phyloP scores from a whole-genome alignment of 2,329 filamentous ascomycete species.

The Lasiodiplodia sp. region DNA sequence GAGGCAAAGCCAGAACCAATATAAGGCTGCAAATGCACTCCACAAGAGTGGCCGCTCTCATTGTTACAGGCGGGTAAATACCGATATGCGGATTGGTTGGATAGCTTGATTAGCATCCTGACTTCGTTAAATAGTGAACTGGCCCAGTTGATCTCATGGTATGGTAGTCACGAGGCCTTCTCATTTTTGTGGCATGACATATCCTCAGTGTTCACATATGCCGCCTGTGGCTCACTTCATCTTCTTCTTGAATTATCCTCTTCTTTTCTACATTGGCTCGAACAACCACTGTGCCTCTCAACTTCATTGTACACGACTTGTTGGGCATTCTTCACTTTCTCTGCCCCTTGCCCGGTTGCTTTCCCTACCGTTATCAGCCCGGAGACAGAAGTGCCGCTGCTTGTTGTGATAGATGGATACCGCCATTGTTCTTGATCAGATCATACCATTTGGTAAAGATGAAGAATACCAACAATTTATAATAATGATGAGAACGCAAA shows the following conservation, averaged over 20 bases:
- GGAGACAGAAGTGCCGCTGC: no score
- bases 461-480: no score
- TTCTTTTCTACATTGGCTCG: background rate
- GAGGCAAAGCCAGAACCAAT: background rate
- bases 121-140: background rate
- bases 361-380: no score
- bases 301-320: no score
- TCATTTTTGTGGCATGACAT: background rate
- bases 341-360: no score
- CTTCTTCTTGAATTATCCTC: background rate
- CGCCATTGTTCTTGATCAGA: no score
- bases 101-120: background rate
- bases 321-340: no score
- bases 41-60: background rate
- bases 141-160: background rate
- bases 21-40: background rate
- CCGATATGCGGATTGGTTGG: background rate
- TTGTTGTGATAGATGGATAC: no score
- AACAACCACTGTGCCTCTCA: no score
- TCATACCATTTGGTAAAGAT: no score
- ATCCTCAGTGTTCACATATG: background rate
- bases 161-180: background rate
- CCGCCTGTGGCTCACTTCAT: background rate
- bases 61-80: background rate
- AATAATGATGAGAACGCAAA: no score